phyloP scores from a whole-genome alignment of 2,329 filamentous ascomycete genomes.

The Stemphylium beticola region DNA sequence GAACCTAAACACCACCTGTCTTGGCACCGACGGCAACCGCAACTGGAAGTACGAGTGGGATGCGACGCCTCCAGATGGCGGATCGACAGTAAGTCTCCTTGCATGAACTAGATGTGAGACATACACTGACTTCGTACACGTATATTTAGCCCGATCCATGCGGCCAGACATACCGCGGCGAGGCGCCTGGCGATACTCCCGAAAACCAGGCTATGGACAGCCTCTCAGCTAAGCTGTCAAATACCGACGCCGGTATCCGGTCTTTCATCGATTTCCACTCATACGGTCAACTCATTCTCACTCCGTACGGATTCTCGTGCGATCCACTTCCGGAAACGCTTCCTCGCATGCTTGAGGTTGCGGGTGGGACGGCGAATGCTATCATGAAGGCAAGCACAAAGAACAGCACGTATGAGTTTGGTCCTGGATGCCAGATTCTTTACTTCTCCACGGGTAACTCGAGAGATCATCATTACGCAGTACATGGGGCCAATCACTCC shows the following conservation, averaged over 20 bases:
- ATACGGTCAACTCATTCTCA: constrained; percentile 66
- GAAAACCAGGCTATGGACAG: constrained; percentile 51
- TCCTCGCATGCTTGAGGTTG: constrained; percentile 49
- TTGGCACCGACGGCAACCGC: constrained; percentile 45
- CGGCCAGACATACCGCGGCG: constrained; percentile 42
- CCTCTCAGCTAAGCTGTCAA: constrained; percentile 51
- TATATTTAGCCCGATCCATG: constrained; percentile 41
- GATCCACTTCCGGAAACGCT: constrained; percentile 55
- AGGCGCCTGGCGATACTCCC: constrained; percentile 38
- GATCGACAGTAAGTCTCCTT: no score
- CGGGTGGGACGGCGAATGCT: constrained; percentile 43
- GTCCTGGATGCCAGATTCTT: constrained; percentile 63
- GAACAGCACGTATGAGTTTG: constrained; percentile 48
- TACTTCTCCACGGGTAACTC: constrained; percentile 60
- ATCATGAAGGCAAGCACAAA: constrained; percentile 54
- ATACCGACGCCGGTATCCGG: constrained; percentile 56
- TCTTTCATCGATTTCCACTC: constrained; percentile 70
- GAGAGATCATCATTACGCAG: constrained; percentile 52
- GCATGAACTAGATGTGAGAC: no score
- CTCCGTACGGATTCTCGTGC: constrained; percentile 60
- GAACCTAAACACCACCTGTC: constrained; percentile 34
- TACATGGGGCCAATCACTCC: constrained; percentile 50
- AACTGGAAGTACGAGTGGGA: constrained; percentile 46
- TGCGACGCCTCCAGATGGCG: constrained; percentile 33
- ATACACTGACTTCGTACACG: no score